Percentiles rank a stretch among this genome's conserved stretches.
phyloP scores from a whole-genome alignment of 1,139 yeast species.

The Yamadazyma siamensis region DNA sequence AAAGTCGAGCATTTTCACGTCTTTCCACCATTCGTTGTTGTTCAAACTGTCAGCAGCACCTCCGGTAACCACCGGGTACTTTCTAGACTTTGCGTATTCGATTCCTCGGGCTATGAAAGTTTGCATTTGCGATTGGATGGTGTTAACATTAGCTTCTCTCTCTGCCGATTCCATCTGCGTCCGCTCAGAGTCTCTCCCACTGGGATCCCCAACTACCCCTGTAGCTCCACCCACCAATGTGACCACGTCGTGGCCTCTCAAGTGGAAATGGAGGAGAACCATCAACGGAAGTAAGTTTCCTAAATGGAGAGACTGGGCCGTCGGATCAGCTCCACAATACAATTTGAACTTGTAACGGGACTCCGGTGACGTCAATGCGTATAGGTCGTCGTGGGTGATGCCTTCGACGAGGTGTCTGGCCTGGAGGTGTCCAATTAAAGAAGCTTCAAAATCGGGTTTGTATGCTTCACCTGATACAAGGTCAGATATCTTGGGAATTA shows the following conservation, averaged over 20 bases:
- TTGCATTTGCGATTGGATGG: conserved; percentile 61
- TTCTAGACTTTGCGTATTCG: conserved; percentile 58
- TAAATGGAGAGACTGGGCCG: conserved; percentile 83
- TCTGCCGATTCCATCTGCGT: conserved; percentile 47
- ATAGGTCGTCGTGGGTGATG: conserved; percentile 46
- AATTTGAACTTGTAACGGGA: conserved; percentile 46
- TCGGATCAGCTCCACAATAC: conserved; percentile 97
- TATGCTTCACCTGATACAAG: conserved; percentile 24
- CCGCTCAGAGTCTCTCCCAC: conserved; percentile 83
- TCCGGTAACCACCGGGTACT: conserved; percentile 31
- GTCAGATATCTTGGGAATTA: conserved; percentile 35
- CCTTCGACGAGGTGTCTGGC: conserved; percentile 48
- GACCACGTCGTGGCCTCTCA: conserved; percentile 79
- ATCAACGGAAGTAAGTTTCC: conserved; percentile 88
- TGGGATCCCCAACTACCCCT: conserved; percentile 95
- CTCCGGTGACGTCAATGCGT: conserved; percentile 29
- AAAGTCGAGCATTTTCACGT: conserved; percentile 71
- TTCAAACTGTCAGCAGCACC: conserved; percentile 51
- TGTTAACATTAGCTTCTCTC: conserved; percentile 56
- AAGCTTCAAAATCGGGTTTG: conserved; percentile 29
- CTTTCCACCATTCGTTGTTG: conserved; percentile 85
- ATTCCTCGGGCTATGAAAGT: conserved; percentile 60
- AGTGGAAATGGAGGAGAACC: conserved; percentile 76
- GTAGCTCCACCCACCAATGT: conserved; percentile 98
- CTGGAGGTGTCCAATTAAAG: conserved; percentile 44